Evolutionary conservation across 208 protist genomes (phyloP).

Genomic region (Phytomonas francai): DNA sequence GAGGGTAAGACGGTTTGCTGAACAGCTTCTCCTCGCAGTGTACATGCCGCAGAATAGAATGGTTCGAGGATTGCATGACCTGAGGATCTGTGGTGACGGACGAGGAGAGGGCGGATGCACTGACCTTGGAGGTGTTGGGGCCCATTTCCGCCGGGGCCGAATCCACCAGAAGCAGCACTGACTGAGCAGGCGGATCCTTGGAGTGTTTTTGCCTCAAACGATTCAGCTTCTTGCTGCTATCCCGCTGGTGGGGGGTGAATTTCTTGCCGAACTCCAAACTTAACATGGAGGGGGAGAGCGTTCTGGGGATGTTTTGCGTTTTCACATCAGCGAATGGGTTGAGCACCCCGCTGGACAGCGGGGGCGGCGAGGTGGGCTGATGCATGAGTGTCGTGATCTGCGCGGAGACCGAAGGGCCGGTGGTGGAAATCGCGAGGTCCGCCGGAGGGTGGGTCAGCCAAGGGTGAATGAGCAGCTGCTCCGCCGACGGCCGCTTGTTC

Average conservation of each 20-base stretch:
- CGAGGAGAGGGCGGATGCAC: neutral
- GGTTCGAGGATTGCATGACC: neutral
- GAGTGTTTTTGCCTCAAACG: neutral
- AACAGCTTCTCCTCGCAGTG: neutral
- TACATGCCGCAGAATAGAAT: neutral
- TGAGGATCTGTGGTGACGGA: neutral
- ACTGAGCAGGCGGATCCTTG: neutral
- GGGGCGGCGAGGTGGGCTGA: neutral
- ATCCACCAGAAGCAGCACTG: neutral
- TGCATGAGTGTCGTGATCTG: neutral
- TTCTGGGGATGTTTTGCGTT: neutral
- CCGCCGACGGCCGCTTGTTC: slow-evolving; percentile 33
- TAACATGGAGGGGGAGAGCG: neutral
- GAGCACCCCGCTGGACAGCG: neutral
- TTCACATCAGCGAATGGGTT: neutral
- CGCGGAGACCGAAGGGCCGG: neutral
- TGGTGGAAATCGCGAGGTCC: neutral
- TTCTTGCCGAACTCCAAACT: neutral
- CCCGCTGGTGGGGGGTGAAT: neutral
- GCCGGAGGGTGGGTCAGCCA: slow-evolving; percentile 36
- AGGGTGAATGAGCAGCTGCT: slow-evolving; percentile 47
- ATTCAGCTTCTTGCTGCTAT: neutral
- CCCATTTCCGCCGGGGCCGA: neutral
- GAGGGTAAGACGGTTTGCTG: neutral
- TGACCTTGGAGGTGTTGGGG: neutral